phyloP scores from a whole-genome alignment of 2,329 filamentous ascomycete species.

The Leptosphaerulina australis region DNA sequence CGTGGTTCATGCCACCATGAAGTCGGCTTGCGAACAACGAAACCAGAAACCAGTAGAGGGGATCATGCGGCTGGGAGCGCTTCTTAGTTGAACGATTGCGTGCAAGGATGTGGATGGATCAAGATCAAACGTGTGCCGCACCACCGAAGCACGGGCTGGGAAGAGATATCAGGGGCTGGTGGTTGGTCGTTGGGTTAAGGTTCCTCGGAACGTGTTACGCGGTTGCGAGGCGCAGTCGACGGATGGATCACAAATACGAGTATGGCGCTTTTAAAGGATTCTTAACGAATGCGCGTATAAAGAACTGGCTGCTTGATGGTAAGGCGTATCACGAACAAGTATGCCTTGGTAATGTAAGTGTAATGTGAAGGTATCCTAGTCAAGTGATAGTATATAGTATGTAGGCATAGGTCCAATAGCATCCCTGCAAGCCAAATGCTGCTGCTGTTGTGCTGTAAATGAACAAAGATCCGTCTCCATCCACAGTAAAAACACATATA shows the following conservation, averaged over 20 bases:
- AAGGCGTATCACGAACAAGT: too few relatives aligned
- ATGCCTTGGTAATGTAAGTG: too few relatives aligned
- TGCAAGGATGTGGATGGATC: slow-evolving; percentile 10
- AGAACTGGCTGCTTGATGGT: too few relatives aligned
- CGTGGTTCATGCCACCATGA: neutral
- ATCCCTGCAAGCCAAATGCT: too few relatives aligned
- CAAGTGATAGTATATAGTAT: too few relatives aligned
- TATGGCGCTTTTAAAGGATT: too few relatives aligned
- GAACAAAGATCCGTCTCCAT: too few relatives aligned
- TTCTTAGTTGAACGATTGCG: neutral
- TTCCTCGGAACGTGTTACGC: slow-evolving; percentile 12
- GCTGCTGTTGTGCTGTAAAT: too few relatives aligned
- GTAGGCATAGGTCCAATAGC: too few relatives aligned
- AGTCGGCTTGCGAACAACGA: neutral
- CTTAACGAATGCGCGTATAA: too few relatives aligned
- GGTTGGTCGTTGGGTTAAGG: slow-evolving; percentile 7
- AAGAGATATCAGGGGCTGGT: neutral
- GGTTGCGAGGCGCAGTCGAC: slow-evolving; percentile 8
- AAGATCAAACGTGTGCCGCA: slow-evolving; percentile 21
- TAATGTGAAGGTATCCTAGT: too few relatives aligned
- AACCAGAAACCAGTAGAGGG: neutral
- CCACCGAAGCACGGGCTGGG: slow-evolving; percentile 12
- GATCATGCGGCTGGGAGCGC: slow-evolving; percentile 3
- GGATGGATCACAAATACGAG: neutral
- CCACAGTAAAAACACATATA: too few relatives aligned